Conservation (phyloP, 2,329 filamentous ascomycete species). For the Atkinsonella texensis region DNA sequence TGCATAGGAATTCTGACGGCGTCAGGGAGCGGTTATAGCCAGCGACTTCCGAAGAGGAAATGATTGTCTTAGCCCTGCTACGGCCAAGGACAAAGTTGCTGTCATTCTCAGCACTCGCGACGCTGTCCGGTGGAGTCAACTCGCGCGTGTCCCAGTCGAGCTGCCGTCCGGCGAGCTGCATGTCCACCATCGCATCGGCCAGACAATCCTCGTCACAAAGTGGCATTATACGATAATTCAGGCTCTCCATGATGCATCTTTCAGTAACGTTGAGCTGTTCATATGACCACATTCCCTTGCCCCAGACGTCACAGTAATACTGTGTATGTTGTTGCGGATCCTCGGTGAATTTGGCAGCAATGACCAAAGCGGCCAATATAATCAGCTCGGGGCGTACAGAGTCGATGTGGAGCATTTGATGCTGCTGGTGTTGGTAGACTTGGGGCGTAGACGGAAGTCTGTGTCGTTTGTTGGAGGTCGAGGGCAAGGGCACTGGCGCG, state of each 20-base stretch:
- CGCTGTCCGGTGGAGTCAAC: slow-evolving; percentile 19
- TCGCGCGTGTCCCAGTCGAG: slow-evolving; percentile 15
- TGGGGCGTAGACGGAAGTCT: slow-evolving; percentile 31
- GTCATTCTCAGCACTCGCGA: slow-evolving; percentile 15
- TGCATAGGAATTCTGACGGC: slow-evolving; percentile 10
- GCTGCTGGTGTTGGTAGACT: slow-evolving; percentile 21
- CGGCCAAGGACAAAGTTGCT: slow-evolving; percentile 19
- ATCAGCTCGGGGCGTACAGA: slow-evolving; percentile 50
- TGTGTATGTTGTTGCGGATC: slow-evolving; percentile 42
- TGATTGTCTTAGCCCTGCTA: slow-evolving; percentile 24
- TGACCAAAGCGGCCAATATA: slow-evolving; percentile 47
- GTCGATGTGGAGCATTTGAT: slow-evolving; percentile 51
- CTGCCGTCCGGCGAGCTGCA: slow-evolving; percentile 43
- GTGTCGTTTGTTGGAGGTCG: slow-evolving; percentile 29
- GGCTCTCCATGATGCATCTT: slow-evolving; percentile 50
- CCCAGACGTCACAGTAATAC: slow-evolving; percentile 44
- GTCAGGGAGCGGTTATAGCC: slow-evolving; percentile 16
- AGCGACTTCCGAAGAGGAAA: slow-evolving; percentile 7
- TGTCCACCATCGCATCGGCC: slow-evolving; percentile 48
- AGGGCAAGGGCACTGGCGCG: slow-evolving; percentile 9
- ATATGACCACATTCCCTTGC: slow-evolving; percentile 42
- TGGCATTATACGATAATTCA: slow-evolving; percentile 51
- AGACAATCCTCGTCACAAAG: slow-evolving; percentile 45
- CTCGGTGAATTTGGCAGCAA: slow-evolving; percentile 54
- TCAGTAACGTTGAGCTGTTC: slow-evolving; percentile 54